These are phyloP conservation scores for Cajanus cajan DNA, from an alignment of 306 rosid species.

Conservation along the genomic window DNA sequence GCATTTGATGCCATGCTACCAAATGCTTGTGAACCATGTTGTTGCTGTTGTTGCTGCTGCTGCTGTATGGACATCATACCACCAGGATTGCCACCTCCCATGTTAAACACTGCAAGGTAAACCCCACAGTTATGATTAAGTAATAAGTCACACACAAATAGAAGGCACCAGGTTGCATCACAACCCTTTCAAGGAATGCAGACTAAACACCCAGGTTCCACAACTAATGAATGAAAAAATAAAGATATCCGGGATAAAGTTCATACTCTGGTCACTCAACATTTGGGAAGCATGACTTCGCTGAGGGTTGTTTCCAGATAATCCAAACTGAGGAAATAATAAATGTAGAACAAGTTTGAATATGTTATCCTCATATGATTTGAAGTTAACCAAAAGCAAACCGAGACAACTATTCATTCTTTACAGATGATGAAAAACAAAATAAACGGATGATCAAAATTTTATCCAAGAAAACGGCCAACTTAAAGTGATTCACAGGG, in stretches of 20 bases:
- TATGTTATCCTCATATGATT: conserved; percentile 12
- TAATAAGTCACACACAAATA: neutral
- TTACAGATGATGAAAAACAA: neutral
- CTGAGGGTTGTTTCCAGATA: conserved; percentile 83
- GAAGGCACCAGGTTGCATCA: conserved; percentile 5
- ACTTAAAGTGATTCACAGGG: neutral
- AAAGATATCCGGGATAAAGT: conserved; percentile 19
- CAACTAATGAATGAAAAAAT: neutral
- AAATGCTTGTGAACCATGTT: conserved; percentile 66
- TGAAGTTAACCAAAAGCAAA: conserved; percentile 11
- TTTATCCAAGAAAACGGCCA: neutral
- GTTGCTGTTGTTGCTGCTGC: conserved; percentile 75
- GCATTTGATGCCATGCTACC: conserved; percentile 71
- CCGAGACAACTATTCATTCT: neutral
- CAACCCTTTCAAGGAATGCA: conserved; percentile 9
- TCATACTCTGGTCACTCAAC: conserved; percentile 83
- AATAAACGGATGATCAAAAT: neutral
- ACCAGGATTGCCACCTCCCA: conserved; percentile 76
- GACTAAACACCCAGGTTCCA: conserved; percentile 1
- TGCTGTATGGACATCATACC: conserved; percentile 74
- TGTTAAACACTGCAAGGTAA: conserved; percentile 70
- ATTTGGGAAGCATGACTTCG: conserved; percentile 78
- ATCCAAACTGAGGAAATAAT: conserved; percentile 47
- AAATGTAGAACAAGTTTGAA: conserved; percentile 30
- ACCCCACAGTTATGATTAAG: conserved; percentile 24